Evolutionary conservation across 2,329 filamentous ascomycete species (phyloP).

Genomic region (Elsinoe fawcettii): DNA sequence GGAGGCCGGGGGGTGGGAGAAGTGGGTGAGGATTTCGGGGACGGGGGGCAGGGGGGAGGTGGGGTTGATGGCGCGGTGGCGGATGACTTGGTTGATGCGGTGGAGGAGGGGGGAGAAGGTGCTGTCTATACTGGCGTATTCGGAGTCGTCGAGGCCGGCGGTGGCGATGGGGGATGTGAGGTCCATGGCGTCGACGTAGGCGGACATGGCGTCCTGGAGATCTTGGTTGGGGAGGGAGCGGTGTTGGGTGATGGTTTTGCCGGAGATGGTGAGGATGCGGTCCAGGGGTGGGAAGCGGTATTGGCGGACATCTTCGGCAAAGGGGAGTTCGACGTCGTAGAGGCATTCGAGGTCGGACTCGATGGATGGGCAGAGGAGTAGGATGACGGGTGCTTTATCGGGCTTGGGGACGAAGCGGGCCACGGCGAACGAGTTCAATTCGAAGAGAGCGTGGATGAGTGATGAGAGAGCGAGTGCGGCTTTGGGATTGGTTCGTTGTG

Average conservation of each 20-base stretch:
- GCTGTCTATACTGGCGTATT: constrained; percentile 73
- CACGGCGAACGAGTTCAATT: constrained; percentile 77
- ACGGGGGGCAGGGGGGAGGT: constrained; percentile 55
- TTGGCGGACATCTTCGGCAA: constrained; percentile 82
- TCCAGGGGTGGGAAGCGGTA: constrained; percentile 90
- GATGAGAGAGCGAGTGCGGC: constrained; percentile 81
- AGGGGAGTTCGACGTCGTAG: constrained; percentile 83
- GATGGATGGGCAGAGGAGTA: constrained; percentile 73
- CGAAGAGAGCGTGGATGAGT: constrained; percentile 76
- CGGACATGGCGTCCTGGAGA: constrained; percentile 72
- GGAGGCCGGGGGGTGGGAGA: constrained; percentile 62
- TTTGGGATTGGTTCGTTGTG: constrained; percentile 70
- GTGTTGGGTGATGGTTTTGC: constrained; percentile 71
- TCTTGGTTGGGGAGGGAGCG: constrained; percentile 71
- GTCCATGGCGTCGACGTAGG: constrained; percentile 92
- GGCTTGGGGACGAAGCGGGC: constrained; percentile 81
- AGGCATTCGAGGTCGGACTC: constrained; percentile 76
- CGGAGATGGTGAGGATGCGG: constrained; percentile 77
- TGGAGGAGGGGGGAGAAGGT: constrained; percentile 82
- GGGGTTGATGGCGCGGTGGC: constrained; percentile 70
- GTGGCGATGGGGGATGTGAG: constrained; percentile 62
- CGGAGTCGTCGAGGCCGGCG: constrained; percentile 61
- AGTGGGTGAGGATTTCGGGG: constrained; percentile 60
- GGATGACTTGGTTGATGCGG: constrained; percentile 77
- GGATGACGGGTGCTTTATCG: constrained; percentile 64